Evolutionary conservation across 352 stramenopile species (phyloP), one percentile per base, ranked within the genome.

Genomic region (Halophytophthora polymorphica): DNA sequence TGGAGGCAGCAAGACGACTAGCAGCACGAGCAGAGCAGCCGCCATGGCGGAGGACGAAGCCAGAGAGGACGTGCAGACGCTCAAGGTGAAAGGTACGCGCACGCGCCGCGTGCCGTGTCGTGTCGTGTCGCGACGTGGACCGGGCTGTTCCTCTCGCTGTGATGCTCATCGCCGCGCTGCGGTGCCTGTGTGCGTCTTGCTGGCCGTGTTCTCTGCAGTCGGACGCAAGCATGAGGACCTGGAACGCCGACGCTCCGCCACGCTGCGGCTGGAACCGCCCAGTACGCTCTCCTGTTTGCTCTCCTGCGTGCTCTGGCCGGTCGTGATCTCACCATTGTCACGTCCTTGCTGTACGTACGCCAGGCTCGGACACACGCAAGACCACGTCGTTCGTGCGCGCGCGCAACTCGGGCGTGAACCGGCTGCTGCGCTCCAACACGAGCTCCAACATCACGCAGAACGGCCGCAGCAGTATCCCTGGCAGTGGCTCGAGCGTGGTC

Each of bases 211-310:
- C 60, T 40, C 53, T 44, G 13, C 25, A 69, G 73, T 77, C 42
- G 56, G 74, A 29, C 74, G 78, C 50, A 87, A 88, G 53, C 78
- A 86, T 37, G 78, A 90, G n/a, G 79, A 90, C 33, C 17, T 73
- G 6, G 79, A 90, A 18, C 66, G 77, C 1, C 72, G 79, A 18
- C 74, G 76, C 18, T 86, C 79, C 0, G 64, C 70, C 22, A 86
- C 76, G 12, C 45, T 90, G 36, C 47, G 73, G 0, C 62, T 86
- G 11, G 78, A 89, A 45, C 61, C 79, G 17, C 68, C 74, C 19
- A 60, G 79, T 90, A 76, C 45, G 78, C 76, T 3, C 22, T 15
- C 38, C 33, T 38, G 25, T 44, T 39, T 10, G 17, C 31, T 55
- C 43, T 17, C 29, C 25, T 8, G 8, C 25, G 8, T 31, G 12